Conservation (phyloP, 2,329 filamentous ascomycete species). For the Aureobasidium sp. region DNA sequence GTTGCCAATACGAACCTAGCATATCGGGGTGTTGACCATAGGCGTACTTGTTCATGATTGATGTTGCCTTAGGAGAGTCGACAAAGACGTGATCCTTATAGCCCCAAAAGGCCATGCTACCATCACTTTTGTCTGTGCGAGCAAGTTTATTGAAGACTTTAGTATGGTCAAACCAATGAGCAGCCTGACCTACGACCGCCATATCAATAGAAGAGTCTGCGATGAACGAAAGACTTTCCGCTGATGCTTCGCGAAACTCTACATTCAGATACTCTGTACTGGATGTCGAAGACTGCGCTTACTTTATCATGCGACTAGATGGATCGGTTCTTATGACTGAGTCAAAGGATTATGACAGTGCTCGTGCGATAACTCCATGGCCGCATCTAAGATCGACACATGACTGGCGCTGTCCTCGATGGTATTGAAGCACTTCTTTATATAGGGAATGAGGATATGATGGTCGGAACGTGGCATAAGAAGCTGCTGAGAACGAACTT, state of each 20-base stretch:
- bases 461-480: slow-evolving; percentile 68
- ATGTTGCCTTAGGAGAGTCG: slow-evolving; percentile 57
- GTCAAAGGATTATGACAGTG: slow-evolving; percentile 59
- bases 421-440: slow-evolving; percentile 60
- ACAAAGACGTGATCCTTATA: slow-evolving; percentile 71
- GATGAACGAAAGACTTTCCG: slow-evolving; percentile 59
- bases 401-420: slow-evolving; percentile 45
- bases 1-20: slow-evolving; percentile 68
- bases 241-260: slow-evolving; percentile 54
- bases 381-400: slow-evolving; percentile 70
- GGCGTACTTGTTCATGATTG: slow-evolving; percentile 61
- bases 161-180: slow-evolving; percentile 72
- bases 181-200: slow-evolving; percentile 60
- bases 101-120: slow-evolving; percentile 71
- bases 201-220: slow-evolving; percentile 58
- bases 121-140: slow-evolving; percentile 59
- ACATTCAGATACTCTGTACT: slow-evolving; percentile 44
- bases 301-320: slow-evolving; percentile 59
- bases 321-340: slow-evolving; percentile 63
- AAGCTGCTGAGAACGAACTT: slow-evolving; percentile 60
- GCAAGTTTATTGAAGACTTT: slow-evolving; percentile 62
- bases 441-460: slow-evolving; percentile 64
- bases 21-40: slow-evolving; percentile 56
- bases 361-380: slow-evolving; percentile 64
- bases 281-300: slow-evolving; percentile 34